A percentile compares a stretch with the other conserved stretches of the same genome.
Evolutionary conservation across 2,329 filamentous ascomycete species (phyloP).

Genomic region (Periglandula ipomoeae): DNA sequence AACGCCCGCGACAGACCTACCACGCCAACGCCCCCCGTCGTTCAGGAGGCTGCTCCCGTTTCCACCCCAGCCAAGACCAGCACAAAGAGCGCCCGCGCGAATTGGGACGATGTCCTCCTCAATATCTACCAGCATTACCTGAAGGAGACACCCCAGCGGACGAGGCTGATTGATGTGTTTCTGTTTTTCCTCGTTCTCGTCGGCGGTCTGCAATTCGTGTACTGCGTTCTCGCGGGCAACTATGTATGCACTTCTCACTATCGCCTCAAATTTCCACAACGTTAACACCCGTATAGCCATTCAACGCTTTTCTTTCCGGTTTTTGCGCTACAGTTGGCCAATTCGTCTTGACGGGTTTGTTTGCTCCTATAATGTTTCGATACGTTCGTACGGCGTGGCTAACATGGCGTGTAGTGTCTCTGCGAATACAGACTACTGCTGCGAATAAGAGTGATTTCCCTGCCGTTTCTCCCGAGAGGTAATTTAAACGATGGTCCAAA

Average conservation of each 20-base stretch:
- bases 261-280: constrained; percentile 1
- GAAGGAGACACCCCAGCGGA: constrained; percentile 75
- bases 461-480: constrained; percentile 72
- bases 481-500: too few species aligned
- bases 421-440: constrained; percentile 86
- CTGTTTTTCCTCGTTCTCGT: constrained; percentile 79
- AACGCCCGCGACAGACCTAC: constrained; percentile 22
- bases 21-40: constrained; percentile 7
- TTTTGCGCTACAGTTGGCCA: constrained; percentile 93
- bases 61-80: constrained; percentile 4
- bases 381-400: neutral
- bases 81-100: constrained; percentile 21
- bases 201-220: constrained; percentile 84
- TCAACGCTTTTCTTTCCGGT: constrained; percentile 95
- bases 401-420: constrained; percentile 33
- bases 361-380: neutral
- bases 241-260: constrained; percentile 58
- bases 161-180: constrained; percentile 86
- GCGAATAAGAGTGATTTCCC: constrained; percentile 73
- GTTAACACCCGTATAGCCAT: constrained; percentile 54
- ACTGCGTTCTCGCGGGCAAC: constrained; percentile 86
- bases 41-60: neutral
- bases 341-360: constrained; percentile 84
- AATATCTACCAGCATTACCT: constrained; percentile 73
- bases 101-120: constrained; percentile 51